Evolutionary conservation across 1,284 basidiomycete species (phyloP).

Genomic region (Naganishia sp.): DNA sequence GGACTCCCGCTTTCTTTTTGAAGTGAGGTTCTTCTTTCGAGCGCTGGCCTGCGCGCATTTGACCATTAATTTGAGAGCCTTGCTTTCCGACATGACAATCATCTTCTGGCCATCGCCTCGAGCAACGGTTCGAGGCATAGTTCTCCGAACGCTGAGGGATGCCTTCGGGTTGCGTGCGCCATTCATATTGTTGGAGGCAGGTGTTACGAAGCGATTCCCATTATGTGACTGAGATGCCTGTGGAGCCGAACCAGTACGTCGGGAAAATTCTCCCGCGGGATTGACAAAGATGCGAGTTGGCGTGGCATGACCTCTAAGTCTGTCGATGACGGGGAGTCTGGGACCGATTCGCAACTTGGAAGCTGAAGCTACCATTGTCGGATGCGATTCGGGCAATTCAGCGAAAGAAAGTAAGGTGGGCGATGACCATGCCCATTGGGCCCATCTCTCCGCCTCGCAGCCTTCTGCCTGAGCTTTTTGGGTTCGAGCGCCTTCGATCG

Average conservation of each 20-base stretch:
- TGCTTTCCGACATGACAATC: constrained; percentile 29
- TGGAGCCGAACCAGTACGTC: neutral
- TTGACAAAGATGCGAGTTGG: neutral
- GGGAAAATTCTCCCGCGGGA: neutral
- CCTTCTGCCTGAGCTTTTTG: neutral
- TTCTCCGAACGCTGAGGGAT: constrained; percentile 18
- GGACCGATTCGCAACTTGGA: neutral
- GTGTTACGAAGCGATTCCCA: constrained; percentile 2
- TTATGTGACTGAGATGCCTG: too few relatives aligned
- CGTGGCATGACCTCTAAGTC: constrained; percentile 5
- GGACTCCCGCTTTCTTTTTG: neutral
- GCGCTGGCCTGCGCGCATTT: constrained; percentile 26
- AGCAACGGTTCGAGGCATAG: constrained; percentile 3
- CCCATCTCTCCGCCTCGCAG: neutral
- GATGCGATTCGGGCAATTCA: too few relatives aligned
- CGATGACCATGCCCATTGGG: constrained; percentile 1
- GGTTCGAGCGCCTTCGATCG: neutral
- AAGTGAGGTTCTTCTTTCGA: constrained; percentile 16
- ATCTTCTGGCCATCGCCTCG: constrained; percentile 6
- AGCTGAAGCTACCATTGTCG: neutral
- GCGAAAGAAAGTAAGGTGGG: neutral
- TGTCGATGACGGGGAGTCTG: constrained; percentile 4
- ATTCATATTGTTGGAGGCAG: neutral
- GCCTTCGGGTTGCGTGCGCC: neutral
- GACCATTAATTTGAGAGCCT: constrained; percentile 19